Conservation (phyloP, 148 eudicot genomes). For the Cornus controversa region DNA sequence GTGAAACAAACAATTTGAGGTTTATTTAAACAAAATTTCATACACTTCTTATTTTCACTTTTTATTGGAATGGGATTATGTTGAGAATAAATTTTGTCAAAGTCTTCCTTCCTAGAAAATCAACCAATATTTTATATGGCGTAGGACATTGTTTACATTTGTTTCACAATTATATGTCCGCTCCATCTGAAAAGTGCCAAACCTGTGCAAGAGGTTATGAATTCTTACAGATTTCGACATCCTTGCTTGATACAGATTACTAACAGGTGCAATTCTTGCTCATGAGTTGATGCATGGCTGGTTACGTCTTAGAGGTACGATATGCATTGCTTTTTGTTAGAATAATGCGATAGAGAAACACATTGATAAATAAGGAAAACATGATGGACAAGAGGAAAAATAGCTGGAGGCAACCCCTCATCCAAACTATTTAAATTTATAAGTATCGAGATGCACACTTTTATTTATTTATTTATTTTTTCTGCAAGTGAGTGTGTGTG, state of each 20-base stretch:
- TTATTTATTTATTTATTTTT: too few species aligned
- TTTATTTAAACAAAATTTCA: background rate
- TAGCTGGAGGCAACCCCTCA: too few species aligned
- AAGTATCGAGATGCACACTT: background rate
- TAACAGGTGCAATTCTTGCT: conserved; percentile 96
- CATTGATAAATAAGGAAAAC: background rate
- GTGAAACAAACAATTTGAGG: background rate
- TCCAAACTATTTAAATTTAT: background rate
- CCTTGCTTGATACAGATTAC: conserved; percentile 51
- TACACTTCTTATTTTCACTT: background rate
- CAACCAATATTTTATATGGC: background rate
- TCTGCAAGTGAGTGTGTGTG: too few species aligned
- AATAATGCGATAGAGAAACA: background rate
- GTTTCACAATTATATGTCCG: background rate
- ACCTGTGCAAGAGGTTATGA: background rate
- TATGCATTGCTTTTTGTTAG: background rate
- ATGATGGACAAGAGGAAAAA: background rate
- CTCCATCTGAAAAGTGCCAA: background rate
- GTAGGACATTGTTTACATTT: too few species aligned
- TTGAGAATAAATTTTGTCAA: background rate
- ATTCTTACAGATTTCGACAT: background rate
- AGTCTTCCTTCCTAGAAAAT: background rate
- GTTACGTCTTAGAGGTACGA: conserved; percentile 91
- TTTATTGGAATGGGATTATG: background rate
- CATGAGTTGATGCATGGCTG: conserved; percentile 98